Conservation (phyloP, 805 yeast species). For the Nakazawaea sp. region DNA sequence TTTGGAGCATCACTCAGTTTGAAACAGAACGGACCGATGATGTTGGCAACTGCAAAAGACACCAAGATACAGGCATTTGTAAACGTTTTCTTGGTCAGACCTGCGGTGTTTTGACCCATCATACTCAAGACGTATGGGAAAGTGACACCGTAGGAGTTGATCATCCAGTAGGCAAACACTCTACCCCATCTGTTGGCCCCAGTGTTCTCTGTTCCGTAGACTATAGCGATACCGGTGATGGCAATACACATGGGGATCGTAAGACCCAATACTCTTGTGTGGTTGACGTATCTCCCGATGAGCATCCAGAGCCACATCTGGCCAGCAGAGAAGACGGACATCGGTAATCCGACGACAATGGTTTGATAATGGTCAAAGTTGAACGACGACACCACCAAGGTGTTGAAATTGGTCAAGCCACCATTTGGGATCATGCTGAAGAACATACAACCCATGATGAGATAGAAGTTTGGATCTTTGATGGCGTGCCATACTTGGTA, state of each 20-base stretch:
- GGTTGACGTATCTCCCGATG: conserved; percentile 13
- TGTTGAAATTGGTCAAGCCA: conserved; percentile 21
- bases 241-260: conserved; percentile 18
- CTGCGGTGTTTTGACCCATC: conserved; percentile 33
- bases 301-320: conserved; percentile 12
- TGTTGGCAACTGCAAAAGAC: conserved; percentile 47
- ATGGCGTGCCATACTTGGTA: conserved; percentile 18
- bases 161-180: conserved; percentile 25
- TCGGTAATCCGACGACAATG: conserved; percentile 12
- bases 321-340: conserved; percentile 18
- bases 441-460: conserved; percentile 16
- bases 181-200: conserved; percentile 22
- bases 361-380: conserved; percentile 11
- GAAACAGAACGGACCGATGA: conserved; percentile 47
- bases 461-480: conserved; percentile 18
- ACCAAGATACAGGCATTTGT: conserved; percentile 36
- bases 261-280: conserved; percentile 17
- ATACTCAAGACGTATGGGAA: conserved; percentile 21
- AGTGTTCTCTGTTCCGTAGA: conserved; percentile 19
- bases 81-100: conserved; percentile 44
- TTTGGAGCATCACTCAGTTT: conserved; percentile 35
- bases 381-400: conserved; percentile 17
- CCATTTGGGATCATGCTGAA: conserved; percentile 24
- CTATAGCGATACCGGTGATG: conserved; percentile 19
- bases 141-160: conserved; percentile 19